phyloP scores from a whole-genome alignment of 768 basidiomycete genomes.

The Leccinum subgranulosum region DNA sequence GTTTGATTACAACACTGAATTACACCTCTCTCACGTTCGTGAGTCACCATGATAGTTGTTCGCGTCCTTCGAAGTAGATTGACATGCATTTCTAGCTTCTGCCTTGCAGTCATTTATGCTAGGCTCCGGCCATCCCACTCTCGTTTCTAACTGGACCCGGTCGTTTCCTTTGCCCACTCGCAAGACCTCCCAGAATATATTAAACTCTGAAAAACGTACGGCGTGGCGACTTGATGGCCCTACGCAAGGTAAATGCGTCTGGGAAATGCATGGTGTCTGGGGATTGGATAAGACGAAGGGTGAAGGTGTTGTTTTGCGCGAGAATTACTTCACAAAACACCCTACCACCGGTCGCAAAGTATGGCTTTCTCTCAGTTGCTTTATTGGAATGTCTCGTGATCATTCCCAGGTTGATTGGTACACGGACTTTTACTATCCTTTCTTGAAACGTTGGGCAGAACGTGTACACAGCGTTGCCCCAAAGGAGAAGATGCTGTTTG shows the following conservation, averaged over 20 bases:
- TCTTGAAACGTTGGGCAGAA: slow-evolving; percentile 65
- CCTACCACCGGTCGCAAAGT: slow-evolving; percentile 64
- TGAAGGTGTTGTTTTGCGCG: slow-evolving; percentile 71
- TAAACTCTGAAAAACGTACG: slow-evolving; percentile 58
- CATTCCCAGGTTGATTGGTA: slow-evolving; percentile 75
- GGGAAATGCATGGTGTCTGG: slow-evolving; percentile 96
- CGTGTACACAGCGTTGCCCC: slow-evolving; percentile 49
- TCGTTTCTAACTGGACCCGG: slow-evolving; percentile 75
- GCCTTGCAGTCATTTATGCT: slow-evolving; percentile 88
- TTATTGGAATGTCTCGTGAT: background rate
- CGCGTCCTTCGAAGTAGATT: background rate
- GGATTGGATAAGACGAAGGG: slow-evolving; percentile 69
- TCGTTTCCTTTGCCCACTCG: slow-evolving; percentile 89
- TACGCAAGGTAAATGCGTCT: slow-evolving; percentile 68
- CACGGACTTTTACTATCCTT: slow-evolving; percentile 78
- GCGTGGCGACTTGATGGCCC: slow-evolving; percentile 78
- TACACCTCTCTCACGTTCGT: slow-evolving; percentile 81
- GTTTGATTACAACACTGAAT: slow-evolving; percentile 93
- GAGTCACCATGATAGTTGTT: slow-evolving; percentile 31
- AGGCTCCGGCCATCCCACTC: slow-evolving; percentile 83
- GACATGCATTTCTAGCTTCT: slow-evolving; percentile 48
- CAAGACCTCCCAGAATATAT: slow-evolving; percentile 49
- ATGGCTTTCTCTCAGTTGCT: slow-evolving; percentile 3
- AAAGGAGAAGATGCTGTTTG: slow-evolving; percentile 61
- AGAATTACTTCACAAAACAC: slow-evolving; percentile 79